Base-by-base conservation (phyloP, 2,329 filamentous ascomycete species). In the Aureobasidium zeae region DNA sequence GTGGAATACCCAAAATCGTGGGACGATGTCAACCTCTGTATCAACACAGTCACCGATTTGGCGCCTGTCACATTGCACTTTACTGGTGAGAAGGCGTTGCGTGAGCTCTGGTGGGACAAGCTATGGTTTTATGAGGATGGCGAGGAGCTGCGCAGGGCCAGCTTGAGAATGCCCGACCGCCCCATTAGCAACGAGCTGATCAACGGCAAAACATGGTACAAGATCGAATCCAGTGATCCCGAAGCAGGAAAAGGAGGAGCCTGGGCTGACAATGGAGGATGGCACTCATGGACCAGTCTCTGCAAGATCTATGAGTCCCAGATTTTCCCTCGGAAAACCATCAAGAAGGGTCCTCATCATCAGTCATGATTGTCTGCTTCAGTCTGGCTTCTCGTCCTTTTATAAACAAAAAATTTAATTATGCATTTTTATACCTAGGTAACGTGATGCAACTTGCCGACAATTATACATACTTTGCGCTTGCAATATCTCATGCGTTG, bases 91-190 rank as follows among this genome's bases (percentile, higher is more conserved):
- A 59, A 61, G 45, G 24, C 46, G 2, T 53, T 52, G 41, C 55
- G 56, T 6, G 44, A 51, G 12, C 25, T 47, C 19, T 59, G 56
- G 57, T 61, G 57, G 58, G 48, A 51, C 24, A 52, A 52, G 36
- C 43, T 60, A 19, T 59, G 57, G 57, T 59, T 56, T 41, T 52
- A 57, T n/a, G 32, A 51, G 11, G 45, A 53, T 31, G 53, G 50
- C 8, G 48, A 52, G 13, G 35, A 48, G 11, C 51, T 58, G 2
- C 49, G 52, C 5, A 43, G 45, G 9, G 54, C 54, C 9, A 52
- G 44, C 13, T 19, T 44, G 28, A 43, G 41, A 35, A 17, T 48
- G 17, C 39, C 47, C 11, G 41, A 48, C 11, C 46, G 35, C 3
- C 45, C 38, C 10, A 52, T 57, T 22, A 52, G 51, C 2, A 25